Percentiles rank a stretch among this genome's conserved stretches.
Conservation (phyloP, 768 basidiomycete species). For the Lactifluus rugatus region DNA sequence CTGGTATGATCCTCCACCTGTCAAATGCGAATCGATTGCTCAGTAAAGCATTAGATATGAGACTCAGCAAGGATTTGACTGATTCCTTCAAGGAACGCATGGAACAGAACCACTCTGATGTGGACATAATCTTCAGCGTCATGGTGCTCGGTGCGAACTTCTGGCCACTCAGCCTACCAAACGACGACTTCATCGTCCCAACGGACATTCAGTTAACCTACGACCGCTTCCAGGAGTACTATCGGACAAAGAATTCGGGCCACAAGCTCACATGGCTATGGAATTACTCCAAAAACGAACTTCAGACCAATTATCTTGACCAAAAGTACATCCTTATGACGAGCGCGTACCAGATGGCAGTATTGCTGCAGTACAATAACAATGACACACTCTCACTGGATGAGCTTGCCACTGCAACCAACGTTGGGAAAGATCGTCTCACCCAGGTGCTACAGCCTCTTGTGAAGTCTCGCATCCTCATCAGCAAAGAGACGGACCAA, state of each 20-base stretch:
- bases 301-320: conserved; percentile 84
- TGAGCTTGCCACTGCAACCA: conserved; percentile 71
- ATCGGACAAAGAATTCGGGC: conserved; percentile 87
- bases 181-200: conserved; percentile 82
- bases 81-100: conserved; percentile 92
- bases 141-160: conserved; percentile 94
- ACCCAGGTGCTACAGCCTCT: conserved; percentile 49
- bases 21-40: background rate
- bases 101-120: conserved; percentile 75
- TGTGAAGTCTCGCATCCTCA: conserved; percentile 80
- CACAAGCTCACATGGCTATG: conserved; percentile 97
- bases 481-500: conserved; percentile 80
- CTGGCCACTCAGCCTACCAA: conserved; percentile 84
- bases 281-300: conserved; percentile 96
- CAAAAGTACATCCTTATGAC: conserved; percentile 97
- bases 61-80: conserved; percentile 88
- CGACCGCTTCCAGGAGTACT: conserved; percentile 86
- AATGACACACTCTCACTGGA: conserved; percentile 76
- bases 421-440: conserved; percentile 71
- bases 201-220: conserved; percentile 79
- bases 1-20: conserved; percentile 40
- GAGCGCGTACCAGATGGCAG: conserved; percentile 89
- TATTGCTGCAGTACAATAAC: conserved; percentile 90
- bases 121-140: conserved; percentile 83
- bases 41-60: conserved; percentile 57